Evolutionary conservation across 352 stramenopile species (phyloP), one percentile per base, ranked within the genome.

Genomic region (Pythium sp.): DNA sequence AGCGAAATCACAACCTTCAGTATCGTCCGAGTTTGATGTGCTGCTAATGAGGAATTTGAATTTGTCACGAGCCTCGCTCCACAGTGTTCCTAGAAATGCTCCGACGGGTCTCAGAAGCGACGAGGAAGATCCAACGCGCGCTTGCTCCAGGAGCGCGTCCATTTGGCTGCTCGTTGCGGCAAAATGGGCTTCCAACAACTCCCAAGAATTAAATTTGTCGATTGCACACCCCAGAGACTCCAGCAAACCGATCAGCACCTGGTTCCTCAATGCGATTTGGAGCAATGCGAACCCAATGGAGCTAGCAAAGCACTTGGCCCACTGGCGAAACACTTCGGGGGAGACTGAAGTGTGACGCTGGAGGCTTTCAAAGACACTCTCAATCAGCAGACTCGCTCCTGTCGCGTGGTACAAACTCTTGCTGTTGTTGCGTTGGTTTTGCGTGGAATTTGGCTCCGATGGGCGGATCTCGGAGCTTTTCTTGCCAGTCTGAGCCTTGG

Each of bases 211-310:
- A 22, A 3, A 32, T 32, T 58, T 6, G 18, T 12, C 2, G 26
- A 2, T 8, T 5, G 26, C 38, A 30, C 12, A 9, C 15, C 32
- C 58, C n/a, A 46, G 32, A 6, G 30, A 6, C 57, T 34, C 24
- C 7, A 70, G 3, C 2, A 43, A 28, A 0, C 53, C 14, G 24
- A 71, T 26, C 22, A 80, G 43, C 11, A 77, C 24, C 28, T 77
- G 57, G 12, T 72, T 72, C 2, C 51, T 64, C 0, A 63, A 18
- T 1, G 53, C 58, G 26, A 82, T 53, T 53, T 64, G 62, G 3
- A 74, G 69, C 3, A 80, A 47, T 3, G n/a, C 54, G 34, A 75
- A 81, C 5, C 63, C 58, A 51, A 61, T 74, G 12, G 64, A 77
- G 5, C 49, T 59, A 30, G 71, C 61, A 14, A 81, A 64, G 20